Evolutionary conservation across 768 basidiomycete species (phyloP), one percentile per base, ranked within the genome.

Genomic region (Cubamyces lactineus): DNA sequence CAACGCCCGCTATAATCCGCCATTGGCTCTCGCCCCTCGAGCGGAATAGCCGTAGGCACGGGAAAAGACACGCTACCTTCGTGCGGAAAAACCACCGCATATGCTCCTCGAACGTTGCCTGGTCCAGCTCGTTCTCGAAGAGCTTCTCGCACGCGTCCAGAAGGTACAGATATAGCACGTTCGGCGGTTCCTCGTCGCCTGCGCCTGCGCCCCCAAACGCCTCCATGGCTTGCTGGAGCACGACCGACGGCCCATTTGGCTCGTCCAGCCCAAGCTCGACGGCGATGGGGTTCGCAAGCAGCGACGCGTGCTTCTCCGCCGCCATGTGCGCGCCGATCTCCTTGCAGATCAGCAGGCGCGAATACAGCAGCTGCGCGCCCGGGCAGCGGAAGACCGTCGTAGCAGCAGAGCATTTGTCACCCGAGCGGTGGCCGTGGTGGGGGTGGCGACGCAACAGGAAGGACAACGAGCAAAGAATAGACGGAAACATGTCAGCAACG

Each of bases 41-140:
- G 51, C 41, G 48, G 30, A 48, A 13, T 30, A 45, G 34, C 8
- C 26, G 28, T 40, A 24, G 46, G 46, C 24, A 57, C 7, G 26
- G 23, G 62, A 41, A 38, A 63, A 42, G 16, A 43, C 50, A 55
- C 80, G 64, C 74, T 51, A 90, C 90, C 83, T 88, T 89, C 63
- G 86, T 93, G 34, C 92, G 91, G 77, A 94, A 95, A 77, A 96
- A 91, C 85, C 93, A 92, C 65, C 97, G 80, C 86, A 98, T 86
- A 70, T 94, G 92, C 73, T 98, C 97, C 74, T 98, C 96, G 69
- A 95, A 98, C 21, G 87, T 86, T n/a, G 83, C 77, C 71, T 89
- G 91, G 73, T 98, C 97, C 62, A 98, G 81, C 71, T 98, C 96
- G 64, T 85, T 89, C 69, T 94, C 94, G 71, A 98, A 98, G 43